Evolutionary conservation across 2,329 filamentous ascomycete genomes (phyloP), one percentile per base, ranked within the genome.

Genomic region (Pseudocercospora fijiensis): DNA sequence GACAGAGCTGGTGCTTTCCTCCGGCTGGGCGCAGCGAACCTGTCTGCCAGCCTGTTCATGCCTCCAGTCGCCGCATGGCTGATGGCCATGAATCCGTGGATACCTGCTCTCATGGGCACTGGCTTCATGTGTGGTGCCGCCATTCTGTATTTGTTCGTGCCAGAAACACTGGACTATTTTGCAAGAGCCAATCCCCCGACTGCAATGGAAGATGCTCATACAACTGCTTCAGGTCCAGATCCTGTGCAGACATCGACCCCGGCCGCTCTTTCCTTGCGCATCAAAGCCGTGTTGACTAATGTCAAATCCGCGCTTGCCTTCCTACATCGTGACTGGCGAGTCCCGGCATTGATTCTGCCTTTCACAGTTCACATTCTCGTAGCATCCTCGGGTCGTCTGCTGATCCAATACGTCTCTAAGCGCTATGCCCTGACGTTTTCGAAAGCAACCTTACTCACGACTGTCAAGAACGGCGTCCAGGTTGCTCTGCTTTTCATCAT

Each of bases 361-460:
- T 77, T 75, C 66, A 27, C 67, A 18, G 30, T 70, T 24, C 74
- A 76, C 60, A 66, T 71, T 22, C 68, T 76, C 51, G 52, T 75
- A 47, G 67, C 57, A 22, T 58, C 49, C 22, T 58, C 62, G 26
- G 43, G 45, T 7, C 76, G 78, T 3, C 64, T 83, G 22, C 63
- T 84, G 5, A 68, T 86, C 2, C 85, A 86, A 69, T 86, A 86
- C 68, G 77, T 82, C 60, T 82, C 80, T 0, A 82, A 80, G 55
- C 78, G 83, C 5, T 86, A 84, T 70, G 58, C 74, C 28, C 82
- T 83, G 78, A 78, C 77, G 7, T 82, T 78, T 45, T 69, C 75
- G 8, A 58, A 70, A 28, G 70, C 74, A 6, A 78, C 76, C 0
- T 61, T 76, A 13, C 57, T 77, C 27, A 52, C 75, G 45, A 75